Evolutionary conservation across 495 filamentous ascomycete genomes (phyloP), one percentile per base, ranked within the genome.

Genomic region (Penicillium riverlandense): DNA sequence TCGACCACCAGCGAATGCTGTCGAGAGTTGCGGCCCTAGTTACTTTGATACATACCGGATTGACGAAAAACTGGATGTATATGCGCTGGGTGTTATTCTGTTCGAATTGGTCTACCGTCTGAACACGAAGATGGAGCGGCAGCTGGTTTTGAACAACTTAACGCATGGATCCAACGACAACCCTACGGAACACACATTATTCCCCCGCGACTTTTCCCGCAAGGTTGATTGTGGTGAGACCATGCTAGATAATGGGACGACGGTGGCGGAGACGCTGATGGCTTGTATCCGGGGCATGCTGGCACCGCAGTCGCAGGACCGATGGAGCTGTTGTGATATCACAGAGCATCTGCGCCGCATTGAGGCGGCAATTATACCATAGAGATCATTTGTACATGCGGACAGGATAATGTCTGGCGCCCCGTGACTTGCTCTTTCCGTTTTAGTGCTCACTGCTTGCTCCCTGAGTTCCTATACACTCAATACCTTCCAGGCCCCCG

Each of bases 71-170:
- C 58, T 77, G 1, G 75, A 79, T 45, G 65, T 77, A 2, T 79
- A 73, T 48, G 70, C 75, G 0, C 60, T 79, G 10, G 75, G 75
- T 1, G 71, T 79, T 14, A 73, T 79, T 29, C 48, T 79, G 3
- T 70, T 77, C 44, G 75, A 79, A 39, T 61, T 74, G 29, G 34
- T 74, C n/a, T 79, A 75, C 38, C 62, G 59, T 10, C 50, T 76
- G 11, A 63, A 61, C 42, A 79, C 75, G 0, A 72, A 69, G 30
- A 79, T 79, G 75, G 72, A 77, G 45, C 69, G 75, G 30, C 73
- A 70, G 15, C 44, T 74, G 11, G 67, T 76, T 22, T 53, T 79
- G 14, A 64, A 58, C 11, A 59, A 64, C 11, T 30, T 78, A 22
- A 76, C 74, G 15, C 54, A 54, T 2, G 58, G 59, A 0, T 44